Percentiles rank a stretch among this genome's conserved stretches.
These are phyloP conservation scores for Cladobotryum protrusum DNA, from an alignment of 2,329 filamentous ascomycete species.

Conservation along the genomic window DNA sequence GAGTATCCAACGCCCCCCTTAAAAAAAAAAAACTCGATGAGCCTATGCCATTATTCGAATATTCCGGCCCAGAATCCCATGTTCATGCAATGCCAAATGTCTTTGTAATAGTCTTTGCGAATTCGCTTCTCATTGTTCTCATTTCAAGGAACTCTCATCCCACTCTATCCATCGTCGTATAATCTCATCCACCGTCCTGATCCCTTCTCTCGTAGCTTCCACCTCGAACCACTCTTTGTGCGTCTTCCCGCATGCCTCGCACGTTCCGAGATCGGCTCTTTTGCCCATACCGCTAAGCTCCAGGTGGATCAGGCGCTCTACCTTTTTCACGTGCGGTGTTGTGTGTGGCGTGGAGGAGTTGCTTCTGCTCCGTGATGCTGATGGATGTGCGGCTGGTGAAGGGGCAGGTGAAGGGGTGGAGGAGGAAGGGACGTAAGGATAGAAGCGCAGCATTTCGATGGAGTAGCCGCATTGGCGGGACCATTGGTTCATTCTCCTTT, in stretches of 20 bases:
- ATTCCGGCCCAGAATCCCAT: too few species aligned
- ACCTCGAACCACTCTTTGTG: slow-evolving; percentile 97
- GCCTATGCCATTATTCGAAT: too few species aligned
- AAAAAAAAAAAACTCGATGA: too few species aligned
- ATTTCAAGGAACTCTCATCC: slow-evolving; percentile 49
- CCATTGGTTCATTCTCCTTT: slow-evolving; percentile 89
- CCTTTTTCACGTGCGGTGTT: slow-evolving; percentile 77
- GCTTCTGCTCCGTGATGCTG: slow-evolving; percentile 12
- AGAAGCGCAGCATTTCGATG: slow-evolving; percentile 81
- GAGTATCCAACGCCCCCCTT: too few species aligned
- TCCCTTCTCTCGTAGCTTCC: slow-evolving; percentile 62
- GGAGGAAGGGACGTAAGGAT: slow-evolving; percentile 65
- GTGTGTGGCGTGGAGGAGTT: slow-evolving; percentile 48
- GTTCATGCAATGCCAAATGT: too few species aligned
- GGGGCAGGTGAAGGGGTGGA: slow-evolving; percentile 8
- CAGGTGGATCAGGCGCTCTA: slow-evolving; percentile 85
- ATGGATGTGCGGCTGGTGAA: slow-evolving; percentile 25
- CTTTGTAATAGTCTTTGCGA: too few species aligned
- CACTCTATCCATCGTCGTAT: slow-evolving; percentile 82
- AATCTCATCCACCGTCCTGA: slow-evolving; percentile 61
- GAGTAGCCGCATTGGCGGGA: slow-evolving; percentile 86
- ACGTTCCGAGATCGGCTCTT: slow-evolving; percentile 51
- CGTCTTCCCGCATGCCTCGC: slow-evolving; percentile 71
- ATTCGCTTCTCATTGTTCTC: too few species aligned
- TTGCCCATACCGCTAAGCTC: slow-evolving; percentile 65